Conservation (phyloP, 1,139 yeast species). For the Kodamaea alishanica region DNA sequence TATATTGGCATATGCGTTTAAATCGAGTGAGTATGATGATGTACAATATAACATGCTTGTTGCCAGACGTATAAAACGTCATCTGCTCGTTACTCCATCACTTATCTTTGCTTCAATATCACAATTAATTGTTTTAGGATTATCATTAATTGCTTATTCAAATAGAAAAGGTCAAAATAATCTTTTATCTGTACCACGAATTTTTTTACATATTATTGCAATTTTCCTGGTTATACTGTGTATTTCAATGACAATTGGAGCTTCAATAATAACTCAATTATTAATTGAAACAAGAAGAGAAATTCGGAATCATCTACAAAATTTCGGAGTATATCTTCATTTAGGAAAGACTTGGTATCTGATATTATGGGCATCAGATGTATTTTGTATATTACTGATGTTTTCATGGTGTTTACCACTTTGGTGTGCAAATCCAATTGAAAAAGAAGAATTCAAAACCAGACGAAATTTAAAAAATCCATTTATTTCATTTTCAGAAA, state of each 20-base stretch:
- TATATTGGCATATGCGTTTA: conserved; percentile 47
- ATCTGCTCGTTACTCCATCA: conserved; percentile 23
- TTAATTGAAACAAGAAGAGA: conserved; percentile 23
- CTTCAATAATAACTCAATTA: conserved; percentile 25
- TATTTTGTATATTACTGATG: conserved; percentile 16
- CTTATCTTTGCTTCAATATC: conserved; percentile 22
- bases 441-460: conserved; percentile 14
- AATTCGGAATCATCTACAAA: conserved; percentile 32
- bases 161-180: conserved; percentile 29
- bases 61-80: conserved; percentile 16
- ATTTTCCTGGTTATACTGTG: conserved; percentile 32
- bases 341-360: conserved; percentile 42
- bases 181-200: conserved; percentile 26
- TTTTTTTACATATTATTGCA: conserved; percentile 31
- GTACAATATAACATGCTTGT: conserved; percentile 19
- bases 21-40: conserved; percentile 19
- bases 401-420: conserved; percentile 41
- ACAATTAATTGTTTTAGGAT: conserved; percentile 25
- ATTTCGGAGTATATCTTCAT: conserved; percentile 43
- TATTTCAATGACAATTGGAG: conserved; percentile 26
- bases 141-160: conserved; percentile 34
- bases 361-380: conserved; percentile 36
- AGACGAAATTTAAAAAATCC: neutral
- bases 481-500: neutral
- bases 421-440: conserved; percentile 44